Evolutionary conservation across 768 basidiomycete species (phyloP).

Genomic region (Mycena pura): DNA sequence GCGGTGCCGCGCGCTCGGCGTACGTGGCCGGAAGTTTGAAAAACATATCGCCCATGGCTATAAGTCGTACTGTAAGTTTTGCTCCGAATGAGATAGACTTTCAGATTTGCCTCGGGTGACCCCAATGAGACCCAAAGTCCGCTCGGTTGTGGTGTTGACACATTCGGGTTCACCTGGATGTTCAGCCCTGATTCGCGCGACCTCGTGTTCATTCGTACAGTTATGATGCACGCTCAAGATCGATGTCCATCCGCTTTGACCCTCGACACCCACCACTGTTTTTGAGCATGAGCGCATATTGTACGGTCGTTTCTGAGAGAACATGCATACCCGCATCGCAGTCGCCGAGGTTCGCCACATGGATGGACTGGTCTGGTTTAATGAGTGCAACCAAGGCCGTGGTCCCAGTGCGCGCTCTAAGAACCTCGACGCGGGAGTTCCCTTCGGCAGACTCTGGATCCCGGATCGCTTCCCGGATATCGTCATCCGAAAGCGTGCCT

Average conservation of each 20-base stretch:
- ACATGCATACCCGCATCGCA: conserved; percentile 16
- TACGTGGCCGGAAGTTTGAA: conserved; percentile 24
- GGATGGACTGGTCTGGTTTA: conserved; percentile 13
- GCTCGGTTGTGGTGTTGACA: neutral
- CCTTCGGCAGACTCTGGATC: conserved; percentile 4
- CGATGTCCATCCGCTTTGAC: neutral
- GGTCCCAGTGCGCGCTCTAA: conserved; percentile 19
- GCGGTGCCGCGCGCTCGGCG: conserved; percentile 14
- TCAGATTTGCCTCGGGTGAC: conserved; percentile 15
- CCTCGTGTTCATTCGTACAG: conserved; percentile 10
- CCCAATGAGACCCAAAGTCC: conserved; percentile 22
- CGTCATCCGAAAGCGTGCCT: neutral
- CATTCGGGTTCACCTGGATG: conserved; percentile 24
- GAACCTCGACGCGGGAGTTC: conserved; percentile 11
- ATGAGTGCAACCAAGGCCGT: conserved; percentile 23
- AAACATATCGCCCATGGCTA: conserved; percentile 21
- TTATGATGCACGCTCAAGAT: conserved; percentile 15
- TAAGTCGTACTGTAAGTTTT: neutral
- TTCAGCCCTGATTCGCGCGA: conserved; percentile 13
- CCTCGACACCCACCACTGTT: neutral
- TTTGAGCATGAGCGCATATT: neutral
- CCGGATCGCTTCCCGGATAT: neutral
- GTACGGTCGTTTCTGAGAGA: too few species aligned
- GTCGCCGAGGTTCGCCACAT: conserved; percentile 26
- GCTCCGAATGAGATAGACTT: neutral